These are phyloP conservation scores for Geotrichum bryndzae DNA, from an alignment of 1,139 yeast genomes.

Conservation along the genomic window DNA sequence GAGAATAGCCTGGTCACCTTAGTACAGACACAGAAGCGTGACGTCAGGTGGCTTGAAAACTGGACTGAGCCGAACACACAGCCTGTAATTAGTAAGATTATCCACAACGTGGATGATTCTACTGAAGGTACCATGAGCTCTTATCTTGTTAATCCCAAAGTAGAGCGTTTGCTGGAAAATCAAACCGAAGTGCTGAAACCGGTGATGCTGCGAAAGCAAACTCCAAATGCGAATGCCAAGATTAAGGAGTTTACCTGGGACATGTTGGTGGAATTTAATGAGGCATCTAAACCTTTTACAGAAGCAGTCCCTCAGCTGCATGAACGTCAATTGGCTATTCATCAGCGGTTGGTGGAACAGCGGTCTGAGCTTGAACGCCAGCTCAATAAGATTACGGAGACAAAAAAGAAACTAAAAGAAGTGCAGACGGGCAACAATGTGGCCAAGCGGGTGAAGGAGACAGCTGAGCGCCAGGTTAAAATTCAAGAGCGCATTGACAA, in stretches of 20 bases:
- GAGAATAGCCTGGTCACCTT: neutral
- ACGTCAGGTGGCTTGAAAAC: neutral
- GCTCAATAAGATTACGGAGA: neutral
- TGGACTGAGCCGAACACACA: neutral
- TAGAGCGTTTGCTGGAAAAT: neutral
- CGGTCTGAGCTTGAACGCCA: constrained; percentile 7
- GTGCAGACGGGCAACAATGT: neutral
- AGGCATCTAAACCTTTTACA: neutral
- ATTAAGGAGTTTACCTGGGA: neutral
- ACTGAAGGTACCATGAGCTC: neutral
- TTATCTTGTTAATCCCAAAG: neutral
- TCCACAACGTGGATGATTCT: neutral
- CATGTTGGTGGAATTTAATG: neutral
- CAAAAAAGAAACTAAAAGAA: neutral
- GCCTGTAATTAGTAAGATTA: neutral
- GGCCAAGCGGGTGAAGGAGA: constrained; percentile 1
- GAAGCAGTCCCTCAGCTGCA: neutral
- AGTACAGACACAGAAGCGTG: neutral
- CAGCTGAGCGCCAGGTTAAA: constrained; percentile 31
- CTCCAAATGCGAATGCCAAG: neutral
- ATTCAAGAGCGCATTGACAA: constrained; percentile 34
- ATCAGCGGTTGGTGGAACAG: neutral
- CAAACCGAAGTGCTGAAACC: neutral
- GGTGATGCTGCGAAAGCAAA: neutral
- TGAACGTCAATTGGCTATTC: constrained; percentile 20